phyloP scores from a whole-genome alignment of 495 filamentous ascomycete species.

The Aspergillus nidulans region DNA sequence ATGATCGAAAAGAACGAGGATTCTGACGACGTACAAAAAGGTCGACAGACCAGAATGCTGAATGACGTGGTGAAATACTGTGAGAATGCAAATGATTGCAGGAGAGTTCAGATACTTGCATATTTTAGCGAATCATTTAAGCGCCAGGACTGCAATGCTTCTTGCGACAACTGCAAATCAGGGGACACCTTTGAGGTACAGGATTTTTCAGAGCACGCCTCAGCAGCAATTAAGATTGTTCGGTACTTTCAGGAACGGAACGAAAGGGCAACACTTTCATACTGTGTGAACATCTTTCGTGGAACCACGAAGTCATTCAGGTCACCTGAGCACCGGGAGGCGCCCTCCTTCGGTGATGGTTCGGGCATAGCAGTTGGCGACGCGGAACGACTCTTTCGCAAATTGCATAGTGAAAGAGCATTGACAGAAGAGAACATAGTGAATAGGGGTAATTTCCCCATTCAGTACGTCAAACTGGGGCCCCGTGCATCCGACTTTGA shows the following conservation, averaged over 20 bases:
- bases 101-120: constrained; percentile 77
- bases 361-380: constrained; percentile 53
- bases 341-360: constrained; percentile 53
- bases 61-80: constrained; percentile 78
- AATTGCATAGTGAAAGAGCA: constrained; percentile 58
- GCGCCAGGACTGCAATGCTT: constrained; percentile 60
- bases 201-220: constrained; percentile 74
- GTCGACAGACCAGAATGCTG: constrained; percentile 79
- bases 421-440: constrained; percentile 54
- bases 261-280: constrained; percentile 47
- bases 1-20: constrained; percentile 76
- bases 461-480: constrained; percentile 57
- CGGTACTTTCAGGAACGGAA: constrained; percentile 43
- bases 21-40: constrained; percentile 68
- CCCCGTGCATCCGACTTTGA: constrained; percentile 49
- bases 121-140: constrained; percentile 89
- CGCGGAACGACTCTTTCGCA: constrained; percentile 61
- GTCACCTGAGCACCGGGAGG: constrained; percentile 38
- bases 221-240: constrained; percentile 62
- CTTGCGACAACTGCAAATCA: constrained; percentile 85
- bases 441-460: constrained; percentile 55
- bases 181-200: constrained; percentile 59
- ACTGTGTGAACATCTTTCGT: constrained; percentile 57
- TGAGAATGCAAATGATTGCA: constrained; percentile 80
- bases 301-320: constrained; percentile 51